Evolutionary conservation across 495 filamentous ascomycete species (phyloP).

Genomic region (Penicillium chermesinum): DNA sequence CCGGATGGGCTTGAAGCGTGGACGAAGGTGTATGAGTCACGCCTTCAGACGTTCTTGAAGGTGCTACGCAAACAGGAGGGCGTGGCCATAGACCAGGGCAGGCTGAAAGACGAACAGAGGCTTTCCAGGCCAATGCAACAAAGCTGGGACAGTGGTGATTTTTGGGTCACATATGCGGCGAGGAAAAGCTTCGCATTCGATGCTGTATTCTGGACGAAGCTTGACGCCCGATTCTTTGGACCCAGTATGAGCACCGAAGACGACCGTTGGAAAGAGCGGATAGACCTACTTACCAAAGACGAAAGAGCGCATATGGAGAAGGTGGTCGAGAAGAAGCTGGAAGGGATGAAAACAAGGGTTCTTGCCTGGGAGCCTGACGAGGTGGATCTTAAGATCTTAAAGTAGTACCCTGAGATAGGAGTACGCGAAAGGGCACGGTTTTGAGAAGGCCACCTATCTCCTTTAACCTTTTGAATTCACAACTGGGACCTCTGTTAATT

Average conservation of each 20-base stretch:
- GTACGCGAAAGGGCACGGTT: no score
- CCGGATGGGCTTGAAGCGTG: slow-evolving; percentile 19
- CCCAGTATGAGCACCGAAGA: not conserved
- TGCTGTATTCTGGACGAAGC: slow-evolving; percentile 12
- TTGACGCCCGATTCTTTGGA: slow-evolving; percentile 14
- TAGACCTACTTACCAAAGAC: slow-evolving; percentile 2
- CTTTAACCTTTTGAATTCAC: no score
- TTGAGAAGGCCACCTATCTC: no score
- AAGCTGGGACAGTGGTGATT: slow-evolving; percentile 16
- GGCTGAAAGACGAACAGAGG: slow-evolving; percentile 1
- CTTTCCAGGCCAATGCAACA: slow-evolving; percentile 12
- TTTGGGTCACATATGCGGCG: slow-evolving; percentile 14
- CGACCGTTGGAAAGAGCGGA: slow-evolving; percentile 15
- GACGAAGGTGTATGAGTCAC: slow-evolving; percentile 12
- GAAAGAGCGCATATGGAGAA: slow-evolving; percentile 8
- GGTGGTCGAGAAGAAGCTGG: not conserved
- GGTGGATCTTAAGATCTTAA: no score
- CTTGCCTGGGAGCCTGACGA: slow-evolving; percentile 2
- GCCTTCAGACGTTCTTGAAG: slow-evolving; percentile 10
- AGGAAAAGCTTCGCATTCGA: slow-evolving; percentile 7
- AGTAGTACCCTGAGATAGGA: no score
- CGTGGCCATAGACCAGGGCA: not conserved
- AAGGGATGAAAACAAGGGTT: not conserved
- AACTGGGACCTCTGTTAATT: no score
- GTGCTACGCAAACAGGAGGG: not conserved